A percentile compares a stretch with the other conserved stretches of the same genome.
Evolutionary conservation across 768 basidiomycete genomes (phyloP).

Genomic region (Mycena epipterygia): DNA sequence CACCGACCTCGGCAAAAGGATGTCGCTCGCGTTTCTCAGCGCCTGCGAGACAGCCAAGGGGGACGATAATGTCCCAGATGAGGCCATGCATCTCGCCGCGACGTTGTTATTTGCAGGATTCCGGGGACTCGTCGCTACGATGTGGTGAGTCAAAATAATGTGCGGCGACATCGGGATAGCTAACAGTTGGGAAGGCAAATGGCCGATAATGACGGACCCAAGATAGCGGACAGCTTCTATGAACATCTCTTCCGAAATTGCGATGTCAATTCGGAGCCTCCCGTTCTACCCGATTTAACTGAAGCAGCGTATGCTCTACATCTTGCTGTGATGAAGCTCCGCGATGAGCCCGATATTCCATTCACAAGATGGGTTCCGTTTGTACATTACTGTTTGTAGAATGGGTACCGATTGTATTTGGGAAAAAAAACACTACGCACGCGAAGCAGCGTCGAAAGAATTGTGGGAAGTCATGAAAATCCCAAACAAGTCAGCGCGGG

Average conservation of each 20-base stretch:
- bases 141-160: conserved; percentile 15
- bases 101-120: conserved; percentile 18
- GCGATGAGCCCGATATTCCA: background rate
- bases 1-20: too few species aligned
- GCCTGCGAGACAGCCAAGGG: conserved; percentile 15
- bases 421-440: too few species aligned
- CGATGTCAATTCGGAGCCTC: conserved; percentile 9
- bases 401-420: too few species aligned
- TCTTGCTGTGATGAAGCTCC: conserved; percentile 12
- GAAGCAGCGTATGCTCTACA: conserved; percentile 10
- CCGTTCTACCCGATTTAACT: background rate
- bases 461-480: too few species aligned
- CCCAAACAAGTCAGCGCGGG: too few species aligned
- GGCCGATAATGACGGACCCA: conserved; percentile 13
- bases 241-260: background rate
- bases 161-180: background rate
- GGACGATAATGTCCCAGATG: background rate
- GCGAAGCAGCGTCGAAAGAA: too few species aligned
- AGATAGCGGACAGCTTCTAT: conserved; percentile 12
- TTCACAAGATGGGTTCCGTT: conserved; percentile 17
- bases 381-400: conserved; percentile 19
- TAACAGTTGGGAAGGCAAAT: conserved; percentile 9
- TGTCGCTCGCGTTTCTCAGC: conserved; percentile 21
- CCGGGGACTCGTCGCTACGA: conserved; percentile 9
- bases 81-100: conserved; percentile 6